Evolutionary conservation across 257 asterid genomes (phyloP).

Genomic region (Rhazya stricta): DNA sequence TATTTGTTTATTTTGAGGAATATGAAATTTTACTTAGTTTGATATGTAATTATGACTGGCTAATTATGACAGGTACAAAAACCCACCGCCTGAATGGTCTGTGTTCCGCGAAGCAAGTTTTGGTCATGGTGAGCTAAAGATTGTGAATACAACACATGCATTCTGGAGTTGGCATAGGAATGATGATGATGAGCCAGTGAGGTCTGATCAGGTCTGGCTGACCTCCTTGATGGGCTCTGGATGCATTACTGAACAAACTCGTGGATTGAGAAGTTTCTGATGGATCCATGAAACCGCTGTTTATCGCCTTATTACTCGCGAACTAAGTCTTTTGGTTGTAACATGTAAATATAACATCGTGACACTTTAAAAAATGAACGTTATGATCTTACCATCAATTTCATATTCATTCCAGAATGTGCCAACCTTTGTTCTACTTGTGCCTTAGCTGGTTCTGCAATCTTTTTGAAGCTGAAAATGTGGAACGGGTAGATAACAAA

Average conservation of each 20-base stretch:
- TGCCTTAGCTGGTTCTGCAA: background rate
- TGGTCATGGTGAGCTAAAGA: conserved; percentile 82
- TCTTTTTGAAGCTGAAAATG: background rate
- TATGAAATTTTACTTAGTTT: background rate
- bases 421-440: background rate
- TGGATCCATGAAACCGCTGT: conserved; percentile 21
- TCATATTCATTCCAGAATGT: background rate
- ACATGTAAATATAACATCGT: background rate
- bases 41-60: conserved; percentile 3
- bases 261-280: conserved; percentile 29
- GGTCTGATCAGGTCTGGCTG: conserved; percentile 67
- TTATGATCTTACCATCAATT: background rate
- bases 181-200: conserved; percentile 73
- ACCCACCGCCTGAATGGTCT: conserved; percentile 78
- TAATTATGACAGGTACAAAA: conserved; percentile 41
- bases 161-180: conserved; percentile 97
- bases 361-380: background rate
- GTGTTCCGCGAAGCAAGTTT: conserved; percentile 92
- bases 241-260: conserved; percentile 37
- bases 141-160: conserved; percentile 70
- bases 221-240: conserved; percentile 52
- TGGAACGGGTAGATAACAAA: background rate
- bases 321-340: background rate
- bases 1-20: background rate
- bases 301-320: background rate